Base-by-base conservation (phyloP, 2,329 filamentous ascomycete species). In the Colletotrichum neosansevieriae region DNA sequence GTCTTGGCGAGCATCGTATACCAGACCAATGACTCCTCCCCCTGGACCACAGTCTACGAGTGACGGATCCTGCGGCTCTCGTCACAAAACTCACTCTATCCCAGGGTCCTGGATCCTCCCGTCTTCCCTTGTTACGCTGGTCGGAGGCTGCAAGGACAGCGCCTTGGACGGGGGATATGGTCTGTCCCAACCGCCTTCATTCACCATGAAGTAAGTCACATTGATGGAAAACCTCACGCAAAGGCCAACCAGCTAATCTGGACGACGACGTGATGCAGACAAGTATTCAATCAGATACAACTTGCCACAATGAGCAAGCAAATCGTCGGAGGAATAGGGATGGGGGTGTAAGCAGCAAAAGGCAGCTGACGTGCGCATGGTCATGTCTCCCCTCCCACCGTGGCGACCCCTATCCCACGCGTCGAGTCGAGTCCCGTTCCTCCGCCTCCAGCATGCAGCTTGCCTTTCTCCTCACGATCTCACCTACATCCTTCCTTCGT, bases 321-420 rank as follows among this genome's bases (percentile, higher is more conserved):
- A 56, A 50, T 17, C 13, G 15, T 15, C 42, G 17, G 17, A 38
- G 15, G 62, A 49, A 29, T 4, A 7, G 7, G 29, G 29, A 40
- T 21, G 19, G 34, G 66, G 54, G 54, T 42, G 61, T 69, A 58
- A 69, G 66, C 66, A 45, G 56, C 34, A 40, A 29, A 29, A 66
- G 40, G 40, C 66, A 60, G 66, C 66, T 69, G 66, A 69, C 66
- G 42, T 60, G 54, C 60, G 38, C 38, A 38, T 21, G 17, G 42
- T 17, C 47, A 47, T 13, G 44, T 50, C 21, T 44, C 53, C 53
- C 61, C 49, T 42, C 38, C 36, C 17, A 44, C 15, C 29, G 17
- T 32, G 12, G 49, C 47, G 36, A 45, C 12, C 54, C 3, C 7
- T 21, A 61, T 53, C 11, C 36, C 38, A 59, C 42, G 34, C 47